Base-by-base conservation (phyloP, 78 protist genomes). In the Pigoraptor vietnamica region DNA sequence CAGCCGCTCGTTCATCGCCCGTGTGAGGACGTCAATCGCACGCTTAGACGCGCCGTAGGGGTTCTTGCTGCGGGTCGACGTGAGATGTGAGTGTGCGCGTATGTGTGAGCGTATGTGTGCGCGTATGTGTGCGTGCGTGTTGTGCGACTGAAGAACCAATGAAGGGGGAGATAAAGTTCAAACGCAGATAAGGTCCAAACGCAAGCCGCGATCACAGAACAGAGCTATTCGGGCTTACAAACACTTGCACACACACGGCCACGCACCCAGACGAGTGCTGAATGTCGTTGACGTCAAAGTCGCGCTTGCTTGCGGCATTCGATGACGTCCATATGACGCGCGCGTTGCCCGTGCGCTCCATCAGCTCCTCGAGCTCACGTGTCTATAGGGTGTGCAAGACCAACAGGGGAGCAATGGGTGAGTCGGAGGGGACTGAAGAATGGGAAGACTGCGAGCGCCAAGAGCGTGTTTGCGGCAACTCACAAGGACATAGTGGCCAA, bases 401-500 rank as follows among this genome's bases (percentile, higher is more conserved):
- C n/a, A n/a, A n/a, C n/a, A n/a, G n/a, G n/a, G n/a, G n/a, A n/a
- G n/a, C n/a, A n/a, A n/a, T n/a, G n/a, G n/a, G n/a, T n/a, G n/a
- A n/a, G n/a, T n/a, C n/a, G n/a, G n/a, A n/a, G n/a, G n/a, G n/a
- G n/a, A n/a, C n/a, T n/a, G n/a, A n/a, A n/a, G n/a, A n/a, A n/a
- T n/a, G n/a, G n/a, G n/a, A n/a, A n/a, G n/a, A n/a, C n/a, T n/a
- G n/a, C n/a, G n/a, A n/a, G n/a, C n/a, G n/a, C n/a, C n/a, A n/a
- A n/a, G n/a, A n/a, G n/a, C n/a, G n/a, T n/a, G n/a, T n/a, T n/a
- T n/a, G n/a, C n/a, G n/a, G n/a, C n/a, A n/a, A 48, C 67, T 14
- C 67, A 48, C 91, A 2, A 90, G 86, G 67, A 90, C 21, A 40
- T 56, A 90, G 1, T 90, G 91, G 37, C 91, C 91, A 35, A 90